A percentile compares a stretch with the other conserved stretches of the same genome.
These are phyloP conservation scores for Mallotus japonicus DNA, from an alignment of 441 rosid genomes.

Conservation along the genomic window DNA sequence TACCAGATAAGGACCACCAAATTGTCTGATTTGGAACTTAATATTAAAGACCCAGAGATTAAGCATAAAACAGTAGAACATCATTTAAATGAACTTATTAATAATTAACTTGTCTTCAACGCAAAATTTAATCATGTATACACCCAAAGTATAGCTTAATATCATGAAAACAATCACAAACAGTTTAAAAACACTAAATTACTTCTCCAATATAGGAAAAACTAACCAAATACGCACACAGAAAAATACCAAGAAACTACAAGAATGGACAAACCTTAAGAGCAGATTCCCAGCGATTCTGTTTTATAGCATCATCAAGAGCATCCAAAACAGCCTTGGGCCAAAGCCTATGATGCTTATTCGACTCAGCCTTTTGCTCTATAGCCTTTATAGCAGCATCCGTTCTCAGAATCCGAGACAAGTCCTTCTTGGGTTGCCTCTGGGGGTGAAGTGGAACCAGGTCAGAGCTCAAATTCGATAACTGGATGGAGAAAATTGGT, in stretches of 20 bases:
- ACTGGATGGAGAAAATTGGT: slow-evolving; percentile 9
- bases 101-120: neutral
- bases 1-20: too few species aligned
- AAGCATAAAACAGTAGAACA: neutral
- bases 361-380: slow-evolving; percentile 68
- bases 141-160: too few species aligned
- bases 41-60: neutral
- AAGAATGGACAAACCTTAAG: slow-evolving; percentile 46
- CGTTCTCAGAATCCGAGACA: slow-evolving; percentile 59
- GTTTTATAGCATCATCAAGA: slow-evolving; percentile 62
- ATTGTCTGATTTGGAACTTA: too few species aligned
- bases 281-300: slow-evolving; percentile 62
- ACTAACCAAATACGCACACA: neutral
- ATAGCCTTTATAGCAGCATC: slow-evolving; percentile 64
- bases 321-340: slow-evolving; percentile 88
- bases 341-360: slow-evolving; percentile 60
- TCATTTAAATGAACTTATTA: neutral
- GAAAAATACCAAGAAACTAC: neutral
- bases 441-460: slow-evolving; percentile 30
- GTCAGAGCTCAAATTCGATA: slow-evolving; percentile 30
- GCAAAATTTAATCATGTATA: neutral
- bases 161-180: neutral
- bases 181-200: too few species aligned
- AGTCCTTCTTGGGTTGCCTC: slow-evolving; percentile 45
- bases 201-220: too few species aligned